Evolutionary conservation across 2,329 filamentous ascomycete species (phyloP), one percentile per base, ranked within the genome.

Genomic region (Alternaria postmessia): DNA sequence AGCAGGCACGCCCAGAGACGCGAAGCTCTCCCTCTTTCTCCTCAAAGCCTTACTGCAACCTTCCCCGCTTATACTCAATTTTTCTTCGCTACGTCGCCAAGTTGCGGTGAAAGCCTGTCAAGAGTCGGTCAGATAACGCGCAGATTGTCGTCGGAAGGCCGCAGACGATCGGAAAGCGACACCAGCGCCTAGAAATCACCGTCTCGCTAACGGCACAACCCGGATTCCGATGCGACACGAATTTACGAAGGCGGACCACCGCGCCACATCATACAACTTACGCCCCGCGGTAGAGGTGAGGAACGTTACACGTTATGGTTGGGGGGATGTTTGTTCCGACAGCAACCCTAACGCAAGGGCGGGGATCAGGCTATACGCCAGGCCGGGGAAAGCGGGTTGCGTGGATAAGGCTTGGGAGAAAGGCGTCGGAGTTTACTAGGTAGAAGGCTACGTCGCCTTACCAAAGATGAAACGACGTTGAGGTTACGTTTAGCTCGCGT

Each of bases 361-460:
- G 64, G 59, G 52, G 64, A 67, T 62, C 55, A 67, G 65, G 58
- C 53, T 60, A 54, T 30, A 43, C 43, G 62, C 24, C 44, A 54
- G 48, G 54, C 60, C 59, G 65, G 67, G 65, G 63, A 67, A 66
- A 61, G 67, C 65, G 66, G 61, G 59, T 52, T 49, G 52, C 54
- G 36, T 55, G 44, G 62, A 56, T 38, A 57, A 26, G 36, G 22
- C 38, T 20, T 51, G 34, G 54, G 47, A 28, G 46, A 54, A 39
- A 52, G 36, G 46, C 39, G 46, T 53, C 41, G 57, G 42, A 59
- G 46, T n/a, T 24, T 51, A 24, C 51, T 48, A 49, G 49, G 56
- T 49, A 56, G 36, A 62, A 54, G 61, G 54, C 58, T 56, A 51
- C 56, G 65, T 42, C 64, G 64, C 67, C 51, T 49, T 57, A 54